These are phyloP conservation scores for Canavalia ensiformis DNA, from an alignment of 306 rosid species.

Conservation along the genomic window DNA sequence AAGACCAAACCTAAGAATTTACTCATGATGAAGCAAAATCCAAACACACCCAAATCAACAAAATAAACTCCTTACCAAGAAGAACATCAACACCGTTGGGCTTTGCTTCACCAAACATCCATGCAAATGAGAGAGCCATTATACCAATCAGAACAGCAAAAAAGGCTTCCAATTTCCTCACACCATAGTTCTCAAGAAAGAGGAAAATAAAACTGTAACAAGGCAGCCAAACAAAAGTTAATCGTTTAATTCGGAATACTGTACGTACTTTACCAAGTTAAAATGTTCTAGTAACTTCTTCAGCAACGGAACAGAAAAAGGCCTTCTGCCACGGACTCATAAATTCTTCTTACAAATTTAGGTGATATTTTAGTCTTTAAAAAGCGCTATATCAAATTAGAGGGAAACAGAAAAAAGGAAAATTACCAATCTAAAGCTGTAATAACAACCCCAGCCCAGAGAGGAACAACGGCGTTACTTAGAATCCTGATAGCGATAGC, in stretches of 20 bases:
- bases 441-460: conserved; percentile 92
- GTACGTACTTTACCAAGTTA: conserved; percentile 15
- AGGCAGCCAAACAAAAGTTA: conserved; percentile 36
- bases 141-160: conserved; percentile 89
- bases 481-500: conserved; percentile 92
- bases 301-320: background rate
- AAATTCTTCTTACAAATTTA: background rate
- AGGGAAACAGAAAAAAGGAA: background rate
- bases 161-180: conserved; percentile 93
- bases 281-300: background rate
- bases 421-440: conserved; percentile 91
- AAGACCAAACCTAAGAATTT: conserved; percentile 1
- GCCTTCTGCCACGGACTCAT: background rate
- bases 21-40: conserved; percentile 11
- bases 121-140: conserved; percentile 94
- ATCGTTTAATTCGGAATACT: conserved; percentile 7
- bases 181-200: conserved; percentile 95
- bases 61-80: conserved; percentile 62
- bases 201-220: conserved; percentile 88
- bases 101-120: conserved; percentile 97
- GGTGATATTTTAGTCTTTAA: too few relatives aligned
- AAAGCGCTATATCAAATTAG: too few relatives aligned
- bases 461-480: conserved; percentile 80
- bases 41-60: conserved; percentile 8
- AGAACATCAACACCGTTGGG: conserved; percentile 89